These are phyloP conservation scores for Besnoitia besnoiti DNA, from an alignment of 169 alveolate genomes.

Conservation along the genomic window DNA sequence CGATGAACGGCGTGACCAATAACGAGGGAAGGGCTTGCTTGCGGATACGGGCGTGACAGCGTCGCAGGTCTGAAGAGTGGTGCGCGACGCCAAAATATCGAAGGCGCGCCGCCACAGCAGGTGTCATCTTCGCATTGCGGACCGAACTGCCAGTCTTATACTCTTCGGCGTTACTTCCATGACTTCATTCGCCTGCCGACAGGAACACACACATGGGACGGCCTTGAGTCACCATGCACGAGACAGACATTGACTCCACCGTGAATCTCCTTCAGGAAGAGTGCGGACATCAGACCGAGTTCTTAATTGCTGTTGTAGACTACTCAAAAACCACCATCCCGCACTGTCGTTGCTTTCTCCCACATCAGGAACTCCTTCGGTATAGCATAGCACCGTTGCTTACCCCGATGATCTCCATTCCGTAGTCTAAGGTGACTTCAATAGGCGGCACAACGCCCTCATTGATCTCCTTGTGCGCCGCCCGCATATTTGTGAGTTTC, in stretches of 20 bases:
- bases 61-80: too few relatives aligned
- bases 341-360: background rate
- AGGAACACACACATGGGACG: background rate
- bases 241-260: too few relatives aligned
- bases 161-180: constrained; percentile 52
- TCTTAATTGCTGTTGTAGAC: background rate
- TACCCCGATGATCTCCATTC: constrained; percentile 47
- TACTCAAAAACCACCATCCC: background rate
- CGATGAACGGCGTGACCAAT: too few relatives aligned
- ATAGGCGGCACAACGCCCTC: constrained; percentile 56
- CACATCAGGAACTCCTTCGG: background rate
- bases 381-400: too few relatives aligned
- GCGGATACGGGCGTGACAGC: too few relatives aligned
- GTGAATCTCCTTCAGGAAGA: background rate
- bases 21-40: too few relatives aligned
- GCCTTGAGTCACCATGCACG: too few relatives aligned
- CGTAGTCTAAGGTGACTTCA: constrained; percentile 40
- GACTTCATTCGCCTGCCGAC: constrained; percentile 52
- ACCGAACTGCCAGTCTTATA: constrained; percentile 39
- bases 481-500: constrained; percentile 54
- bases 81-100: too few relatives aligned
- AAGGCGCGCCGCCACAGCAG: background rate
- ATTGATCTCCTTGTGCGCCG: constrained; percentile 35
- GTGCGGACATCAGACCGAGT: background rate
- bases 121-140: constrained; percentile 33